Evolutionary conservation across 352 stramenopile species (phyloP), one percentile per base, ranked within the genome.

Genomic region (Phytopythium cucurbitacearum): DNA sequence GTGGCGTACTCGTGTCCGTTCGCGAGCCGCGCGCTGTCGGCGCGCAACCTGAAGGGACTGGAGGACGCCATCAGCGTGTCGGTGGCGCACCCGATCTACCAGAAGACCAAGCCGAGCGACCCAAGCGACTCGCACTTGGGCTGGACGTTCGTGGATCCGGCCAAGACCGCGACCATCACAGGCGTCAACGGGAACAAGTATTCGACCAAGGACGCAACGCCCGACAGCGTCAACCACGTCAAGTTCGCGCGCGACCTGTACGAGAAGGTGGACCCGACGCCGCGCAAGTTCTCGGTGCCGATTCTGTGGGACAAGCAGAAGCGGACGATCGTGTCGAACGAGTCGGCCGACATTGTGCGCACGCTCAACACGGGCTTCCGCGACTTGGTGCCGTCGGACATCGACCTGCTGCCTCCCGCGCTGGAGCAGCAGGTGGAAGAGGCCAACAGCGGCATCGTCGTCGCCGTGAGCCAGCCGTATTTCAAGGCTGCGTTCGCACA

Each of bases 1-100:
- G 71, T 98, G 4, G 81, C 86, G 13, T 82, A 89, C 53, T 93
- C 92, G 34, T 98, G 94, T 67, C 95, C 96, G 35, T 85, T 76
- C 40, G 73, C 73, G 4, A 69, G 70, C 37, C 73, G 74, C 13
- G 76, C 73, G n/a, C 58, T 96, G 6, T 72, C 87, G 2, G 73
- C 91, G 15, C 72, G 85, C 45, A 70, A 87, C 13, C 60, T 98
- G 28, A 98, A 98, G 65, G 91, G 91, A 0, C 72, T 99, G 12
- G 71, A 98, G 51, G 78, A 97, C 60, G 67, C 84, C 45, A 89
- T 99, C 62, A 78, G 69, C 1, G 49, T 97, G n/a, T 94, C 88
- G 6, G 74, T 97, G 43, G 87, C 94, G 7, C 75, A 93, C 49
- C 61, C 67, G 6, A 45, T 80, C 9, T 67, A 61, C 51, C 61